Base-by-base conservation (phyloP, 2,329 filamentous ascomycete species). In the Fonsecaea multimorphosa region DNA sequence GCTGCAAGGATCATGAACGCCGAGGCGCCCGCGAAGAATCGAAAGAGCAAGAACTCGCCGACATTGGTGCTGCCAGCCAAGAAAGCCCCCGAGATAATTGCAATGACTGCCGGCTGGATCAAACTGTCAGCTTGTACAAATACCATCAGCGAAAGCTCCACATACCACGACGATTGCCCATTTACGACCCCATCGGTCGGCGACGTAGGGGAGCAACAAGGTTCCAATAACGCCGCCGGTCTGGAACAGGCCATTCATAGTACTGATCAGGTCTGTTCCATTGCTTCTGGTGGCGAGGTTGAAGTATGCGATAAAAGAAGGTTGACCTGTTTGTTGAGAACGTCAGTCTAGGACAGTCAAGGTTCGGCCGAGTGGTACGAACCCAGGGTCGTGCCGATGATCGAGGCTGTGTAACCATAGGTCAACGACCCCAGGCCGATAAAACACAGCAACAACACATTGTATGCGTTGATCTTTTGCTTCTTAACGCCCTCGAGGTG, bases 251-350 rank as follows among this genome's bases (percentile, higher is more conserved):
- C 65, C 68, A 27, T 68, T 68, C 68, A 66, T 70, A 29, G 63
- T 64, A 16, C 63, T 64, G 12, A 68, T 66, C 32, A 70, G 52
- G 55, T 68, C 68, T 9, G 68, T 70, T 31, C 53, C 63, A 68
- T 70, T 63, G 29, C 58, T 36, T 24, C 63, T 32, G 6, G 68
- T 70, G 32, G 11, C 66, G 19, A 70, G 68, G 6, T 68, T 66
- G 32, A 70, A 68, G 32, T 70, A 79, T 4, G 71, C 73, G 71
- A 80, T 81, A 73, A 82, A 82, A 22, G 75, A 78, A 2, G 80
- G 79, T 67, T 83, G 80, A n/a, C 66, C 66, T 66, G 19, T 12
- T 19, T 12, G 6, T 31, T 22, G n/a, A 49, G 14, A 52, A 49
- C 19, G 31, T 31, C 22, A 55, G 24, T 34, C 9, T 14, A 27